These are phyloP conservation scores for Hamamelis virginiana DNA, from an alignment of 164 flowering plant genomes.

Conservation along the genomic window DNA sequence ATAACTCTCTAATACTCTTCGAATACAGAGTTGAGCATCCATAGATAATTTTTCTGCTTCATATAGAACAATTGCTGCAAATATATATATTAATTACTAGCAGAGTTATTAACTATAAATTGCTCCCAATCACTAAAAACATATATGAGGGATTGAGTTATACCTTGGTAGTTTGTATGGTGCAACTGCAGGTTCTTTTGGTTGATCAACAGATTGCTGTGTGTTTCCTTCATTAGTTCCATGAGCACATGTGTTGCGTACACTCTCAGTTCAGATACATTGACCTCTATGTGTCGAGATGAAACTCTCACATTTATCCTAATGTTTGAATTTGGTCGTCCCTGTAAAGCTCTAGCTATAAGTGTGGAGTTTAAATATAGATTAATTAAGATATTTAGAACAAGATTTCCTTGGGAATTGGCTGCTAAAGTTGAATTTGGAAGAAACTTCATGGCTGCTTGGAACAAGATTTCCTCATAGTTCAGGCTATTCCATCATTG, in stretches of 20 bases:
- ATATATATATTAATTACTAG: background rate
- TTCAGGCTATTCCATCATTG: no score
- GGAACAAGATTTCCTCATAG: no score
- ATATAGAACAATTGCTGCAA: background rate
- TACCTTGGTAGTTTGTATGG: background rate
- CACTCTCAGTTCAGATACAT: background rate
- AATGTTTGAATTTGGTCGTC: background rate
- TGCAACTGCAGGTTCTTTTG: background rate
- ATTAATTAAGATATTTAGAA: background rate
- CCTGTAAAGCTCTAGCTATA: conserved; percentile 1
- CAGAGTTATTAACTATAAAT: background rate
- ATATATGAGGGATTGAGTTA: background rate
- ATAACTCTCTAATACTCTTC: background rate
- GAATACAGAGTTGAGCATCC: background rate
- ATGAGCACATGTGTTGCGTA: background rate
- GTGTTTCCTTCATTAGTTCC: background rate
- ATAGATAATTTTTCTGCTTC: background rate
- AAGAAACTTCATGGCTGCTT: no score
- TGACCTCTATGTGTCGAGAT: background rate
- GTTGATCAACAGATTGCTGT: background rate
- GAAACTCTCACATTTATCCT: background rate
- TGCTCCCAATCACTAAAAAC: background rate
- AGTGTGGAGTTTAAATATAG: background rate
- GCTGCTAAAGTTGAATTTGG: background rate
- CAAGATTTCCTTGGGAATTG: background rate